Evolutionary conservation across 1,284 basidiomycete species (phyloP), one percentile per base, ranked within the genome.

Genomic region (Tranzscheliella williamsii): DNA sequence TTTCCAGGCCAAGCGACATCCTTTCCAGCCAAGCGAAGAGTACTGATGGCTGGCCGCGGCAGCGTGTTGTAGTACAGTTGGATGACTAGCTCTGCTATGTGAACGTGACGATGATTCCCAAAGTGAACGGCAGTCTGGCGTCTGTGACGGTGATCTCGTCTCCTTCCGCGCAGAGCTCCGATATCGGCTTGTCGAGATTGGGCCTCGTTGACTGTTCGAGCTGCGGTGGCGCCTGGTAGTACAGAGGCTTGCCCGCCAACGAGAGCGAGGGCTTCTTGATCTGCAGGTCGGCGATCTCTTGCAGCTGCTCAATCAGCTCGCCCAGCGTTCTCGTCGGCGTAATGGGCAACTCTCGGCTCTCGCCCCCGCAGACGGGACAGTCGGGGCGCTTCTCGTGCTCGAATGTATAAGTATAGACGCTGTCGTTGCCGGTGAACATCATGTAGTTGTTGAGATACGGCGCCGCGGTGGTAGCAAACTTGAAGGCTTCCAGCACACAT

Each of bases 401-500:
- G 72, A 98, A 99, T 0, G 95, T 98, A 80, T 91, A 95, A 1
- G 94, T 95, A 79, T 98, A 99, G 5, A 98, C 85, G 23, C 91
- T 88, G 44, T 97, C 93, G 30, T 92, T 97, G 24, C 95, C 95
- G 54, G 94, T 81, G 66, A 83, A 84, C 82, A 83, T 79, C 84
- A 98, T 97, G 80, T 98, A 99, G 79, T 98, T 98, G 81, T 96
- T 90, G 32, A 99, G 83, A 76, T 86, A 95, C 2, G 92, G 90
- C 0, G 93, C 94, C 21, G 89, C 88, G 53, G 86, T 90, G 0
- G 95, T 98, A 16, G 91, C 94, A 51, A 99, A 90, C 80, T 99
- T 99, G 84, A 98, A 92, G 8, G 95, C 95, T 80, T 99, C 95
- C 67, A 96, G 96, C 74, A 94, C 98, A 80, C 95, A 98, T 3